Conservation (phyloP, 2,329 filamentous ascomycete genomes). For the Colletotrichum liaoningense region DNA sequence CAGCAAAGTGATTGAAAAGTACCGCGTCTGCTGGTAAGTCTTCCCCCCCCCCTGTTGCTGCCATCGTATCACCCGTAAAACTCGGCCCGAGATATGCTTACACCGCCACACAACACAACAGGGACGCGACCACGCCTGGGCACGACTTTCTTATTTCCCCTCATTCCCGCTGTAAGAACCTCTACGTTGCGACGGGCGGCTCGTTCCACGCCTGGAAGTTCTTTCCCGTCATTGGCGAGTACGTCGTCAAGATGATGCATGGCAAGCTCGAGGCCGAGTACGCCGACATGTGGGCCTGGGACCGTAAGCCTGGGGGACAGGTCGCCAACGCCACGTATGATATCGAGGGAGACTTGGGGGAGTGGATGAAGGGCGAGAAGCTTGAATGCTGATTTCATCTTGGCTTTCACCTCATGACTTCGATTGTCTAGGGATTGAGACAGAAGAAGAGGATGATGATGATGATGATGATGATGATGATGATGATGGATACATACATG, state of each 20-base stretch:
- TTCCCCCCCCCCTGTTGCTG: too few relatives aligned
- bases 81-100: not conserved
- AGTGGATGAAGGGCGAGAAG: slow-evolving; percentile 39
- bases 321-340: slow-evolving; percentile 56
- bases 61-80: not conserved
- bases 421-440: not conserved
- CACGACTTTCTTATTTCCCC: slow-evolving; percentile 72
- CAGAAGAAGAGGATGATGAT: not conserved
- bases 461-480: too few relatives aligned
- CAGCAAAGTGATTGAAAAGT: slow-evolving; percentile 52
- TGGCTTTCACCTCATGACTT: not conserved
- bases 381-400: not conserved
- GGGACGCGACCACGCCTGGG: slow-evolving; percentile 71
- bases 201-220: slow-evolving; percentile 77
- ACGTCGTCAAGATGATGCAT: slow-evolving; percentile 62
- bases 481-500: not conserved
- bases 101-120: slow-evolving; percentile 39
- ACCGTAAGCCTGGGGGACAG: slow-evolving; percentile 53
- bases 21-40: slow-evolving; percentile 59
- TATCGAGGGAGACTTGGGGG: slow-evolving; percentile 52
- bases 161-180: slow-evolving; percentile 58
- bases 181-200: slow-evolving; percentile 71
- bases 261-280: slow-evolving; percentile 52
- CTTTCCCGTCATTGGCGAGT: slow-evolving; percentile 70
- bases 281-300: slow-evolving; percentile 58